Evolutionary conservation across 305 asterid species (phyloP), one percentile per base, ranked within the genome.

Genomic region (Salvia sclarea): DNA sequence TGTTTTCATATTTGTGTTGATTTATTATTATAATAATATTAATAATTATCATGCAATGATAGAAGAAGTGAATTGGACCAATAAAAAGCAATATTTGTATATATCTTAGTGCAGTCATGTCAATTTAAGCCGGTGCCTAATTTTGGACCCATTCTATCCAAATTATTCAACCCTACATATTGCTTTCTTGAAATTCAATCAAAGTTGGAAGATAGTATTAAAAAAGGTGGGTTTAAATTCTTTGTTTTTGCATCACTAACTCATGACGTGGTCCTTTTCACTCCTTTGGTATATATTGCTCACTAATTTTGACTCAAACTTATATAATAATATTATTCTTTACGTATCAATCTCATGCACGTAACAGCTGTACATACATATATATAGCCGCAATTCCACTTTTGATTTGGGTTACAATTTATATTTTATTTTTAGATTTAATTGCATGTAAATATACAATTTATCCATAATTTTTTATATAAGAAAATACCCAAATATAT

Each of bases 101-200:
- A 64, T 56, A 37, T 70, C 68, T 72, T 10, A 25, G 35, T 59
- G 72, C 72, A 58, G 74, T 67, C 81, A 62, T 67, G 79, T 82
- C 82, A 75, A 79, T 40, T 41, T 63, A 72, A 75, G 86, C 57
- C 87, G 90, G 90, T 85, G 90, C 86, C 90, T 78, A 85, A 81
- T 77, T 55, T 60, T 71, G 81, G 82, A 78, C 85, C 69, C 78
- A 59, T 54, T 53, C 70, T 31, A 61, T 53, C 47, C 38, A 60
- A 66, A 66, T 40, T 52, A 69, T 73, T 73, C 83, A 75, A 76
- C 49, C 38, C 18, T 43, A 21, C 52, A 16, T 30, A 21, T 54
- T 62, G 45, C 71, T 64, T 60, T 79, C 65, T 63, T 70, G 57
- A 49, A 60, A 66, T 75, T 61, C 41, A 48, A 64, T 31, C 38